These are phyloP conservation scores for Gossypium sturtianum DNA, from an alignment of 345 rosid genomes.

Conservation along the genomic window DNA sequence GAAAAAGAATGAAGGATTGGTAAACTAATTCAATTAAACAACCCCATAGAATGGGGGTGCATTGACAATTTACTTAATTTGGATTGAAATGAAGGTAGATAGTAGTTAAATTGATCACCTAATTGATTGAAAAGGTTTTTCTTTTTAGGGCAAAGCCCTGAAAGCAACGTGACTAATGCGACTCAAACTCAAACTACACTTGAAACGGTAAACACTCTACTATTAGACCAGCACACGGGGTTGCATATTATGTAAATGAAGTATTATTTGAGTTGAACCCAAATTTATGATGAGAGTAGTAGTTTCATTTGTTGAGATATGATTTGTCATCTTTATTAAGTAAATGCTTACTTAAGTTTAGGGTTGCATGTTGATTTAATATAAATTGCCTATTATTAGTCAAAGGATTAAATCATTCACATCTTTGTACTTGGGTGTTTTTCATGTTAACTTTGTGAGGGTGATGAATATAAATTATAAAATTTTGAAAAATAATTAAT, in stretches of 20 bases:
- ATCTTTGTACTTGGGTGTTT: too few species aligned
- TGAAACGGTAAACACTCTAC: too few species aligned
- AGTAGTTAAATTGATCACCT: background rate
- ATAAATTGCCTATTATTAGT: too few species aligned
- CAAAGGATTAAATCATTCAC: too few species aligned
- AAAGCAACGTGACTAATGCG: too few species aligned
- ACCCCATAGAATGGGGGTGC: background rate
- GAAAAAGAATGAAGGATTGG: background rate
- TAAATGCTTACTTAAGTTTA: background rate
- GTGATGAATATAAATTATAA: too few species aligned
- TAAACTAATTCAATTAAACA: background rate
- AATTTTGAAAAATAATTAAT: too few species aligned
- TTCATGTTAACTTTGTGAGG: too few species aligned
- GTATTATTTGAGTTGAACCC: slow-evolving; percentile 1
- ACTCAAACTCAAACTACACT: too few species aligned
- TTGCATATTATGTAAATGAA: background rate
- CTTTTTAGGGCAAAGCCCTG: too few species aligned
- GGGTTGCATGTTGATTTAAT: background rate
- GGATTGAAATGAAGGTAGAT: background rate
- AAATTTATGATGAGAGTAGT: background rate
- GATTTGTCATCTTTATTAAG: background rate
- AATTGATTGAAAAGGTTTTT: background rate
- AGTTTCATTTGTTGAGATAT: background rate
- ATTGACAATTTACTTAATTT: background rate
- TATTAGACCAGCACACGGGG: accelerated